Conservation (phyloP, 2,329 filamentous ascomycete genomes). For the Penicillium sp. region DNA sequence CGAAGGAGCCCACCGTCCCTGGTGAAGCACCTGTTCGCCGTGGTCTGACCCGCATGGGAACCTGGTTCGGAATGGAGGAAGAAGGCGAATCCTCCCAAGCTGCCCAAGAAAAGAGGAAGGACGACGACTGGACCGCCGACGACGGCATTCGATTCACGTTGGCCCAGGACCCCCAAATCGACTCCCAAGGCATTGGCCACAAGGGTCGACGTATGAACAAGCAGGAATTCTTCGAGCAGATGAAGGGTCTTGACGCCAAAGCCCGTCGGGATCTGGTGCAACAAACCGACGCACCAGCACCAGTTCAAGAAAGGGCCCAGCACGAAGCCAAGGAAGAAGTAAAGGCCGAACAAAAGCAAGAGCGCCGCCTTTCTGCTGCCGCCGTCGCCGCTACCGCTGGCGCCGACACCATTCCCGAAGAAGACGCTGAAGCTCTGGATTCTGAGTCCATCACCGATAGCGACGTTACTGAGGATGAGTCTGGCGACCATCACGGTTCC, state of each 20-base stretch:
- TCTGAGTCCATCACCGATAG: slow-evolving; percentile 27
- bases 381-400: slow-evolving; percentile 15
- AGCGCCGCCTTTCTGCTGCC: slow-evolving; percentile 27
- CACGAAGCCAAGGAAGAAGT: slow-evolving; percentile 32
- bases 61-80: slow-evolving; percentile 51
- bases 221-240: slow-evolving; percentile 63
- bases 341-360: slow-evolving; percentile 26
- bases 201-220: slow-evolving; percentile 64
- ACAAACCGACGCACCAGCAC: slow-evolving; percentile 42
- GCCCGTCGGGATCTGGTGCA: slow-evolving; percentile 51
- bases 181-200: slow-evolving; percentile 36
- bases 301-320: slow-evolving; percentile 41
- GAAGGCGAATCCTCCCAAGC: slow-evolving; percentile 35
- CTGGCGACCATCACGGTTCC: slow-evolving; percentile 20
- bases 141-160: slow-evolving; percentile 64
- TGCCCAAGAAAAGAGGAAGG: slow-evolving; percentile 29
- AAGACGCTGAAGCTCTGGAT: slow-evolving; percentile 20
- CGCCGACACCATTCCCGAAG: slow-evolving; percentile 18
- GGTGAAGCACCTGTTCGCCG: slow-evolving; percentile 48
- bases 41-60: slow-evolving; percentile 60
- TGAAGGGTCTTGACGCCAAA: slow-evolving; percentile 61
- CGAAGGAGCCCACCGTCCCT: slow-evolving; percentile 23
- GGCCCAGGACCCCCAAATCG: slow-evolving; percentile 45
- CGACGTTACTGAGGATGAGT: slow-evolving; percentile 26
- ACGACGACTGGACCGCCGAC: slow-evolving; percentile 38